Percentiles rank a stretch among this genome's conserved stretches.
These are phyloP conservation scores for Coemansia sp. DNA, from an alignment of 192 early-diverging fungal genomes.

Conservation along the genomic window DNA sequence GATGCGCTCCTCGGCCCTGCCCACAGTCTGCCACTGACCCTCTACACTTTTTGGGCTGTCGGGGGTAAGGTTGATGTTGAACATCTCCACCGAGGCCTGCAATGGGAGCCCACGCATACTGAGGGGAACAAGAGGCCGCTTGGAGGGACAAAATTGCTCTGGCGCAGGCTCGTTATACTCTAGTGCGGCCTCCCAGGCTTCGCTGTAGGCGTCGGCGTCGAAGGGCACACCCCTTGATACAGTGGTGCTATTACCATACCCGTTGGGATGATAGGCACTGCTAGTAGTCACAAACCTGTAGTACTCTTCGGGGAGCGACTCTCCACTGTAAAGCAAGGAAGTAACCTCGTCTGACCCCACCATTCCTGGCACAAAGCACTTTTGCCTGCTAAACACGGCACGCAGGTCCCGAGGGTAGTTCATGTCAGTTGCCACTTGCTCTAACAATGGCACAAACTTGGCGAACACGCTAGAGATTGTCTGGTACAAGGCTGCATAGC, in stretches of 20 bases:
- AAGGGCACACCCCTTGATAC: not conserved
- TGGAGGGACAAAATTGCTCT: slow-evolving; percentile 27
- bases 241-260: not conserved
- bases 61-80: slow-evolving; percentile 63
- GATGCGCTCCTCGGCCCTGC: slow-evolving; percentile 66
- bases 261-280: not conserved
- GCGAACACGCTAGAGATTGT: slow-evolving; percentile 49
- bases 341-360: not conserved
- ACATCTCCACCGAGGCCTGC: slow-evolving; percentile 70
- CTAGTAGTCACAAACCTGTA: not conserved
- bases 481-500: slow-evolving; percentile 42
- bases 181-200: not conserved
- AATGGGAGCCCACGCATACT: slow-evolving; percentile 37
- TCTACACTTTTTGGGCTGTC: slow-evolving; percentile 58
- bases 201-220: not conserved
- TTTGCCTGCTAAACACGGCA: not conserved
- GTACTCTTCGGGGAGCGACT: not conserved
- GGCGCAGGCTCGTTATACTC: slow-evolving; percentile 20
- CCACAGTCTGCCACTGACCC: slow-evolving; percentile 67
- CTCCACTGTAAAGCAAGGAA: not conserved
- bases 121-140: slow-evolving; percentile 12
- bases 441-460: slow-evolving; percentile 58
- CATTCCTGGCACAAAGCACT: not conserved
- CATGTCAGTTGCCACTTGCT: slow-evolving; percentile 35
- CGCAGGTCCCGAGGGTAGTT: not conserved